Base-by-base conservation (phyloP, 768 basidiomycete genomes). In the Termitomyces heimii region DNA sequence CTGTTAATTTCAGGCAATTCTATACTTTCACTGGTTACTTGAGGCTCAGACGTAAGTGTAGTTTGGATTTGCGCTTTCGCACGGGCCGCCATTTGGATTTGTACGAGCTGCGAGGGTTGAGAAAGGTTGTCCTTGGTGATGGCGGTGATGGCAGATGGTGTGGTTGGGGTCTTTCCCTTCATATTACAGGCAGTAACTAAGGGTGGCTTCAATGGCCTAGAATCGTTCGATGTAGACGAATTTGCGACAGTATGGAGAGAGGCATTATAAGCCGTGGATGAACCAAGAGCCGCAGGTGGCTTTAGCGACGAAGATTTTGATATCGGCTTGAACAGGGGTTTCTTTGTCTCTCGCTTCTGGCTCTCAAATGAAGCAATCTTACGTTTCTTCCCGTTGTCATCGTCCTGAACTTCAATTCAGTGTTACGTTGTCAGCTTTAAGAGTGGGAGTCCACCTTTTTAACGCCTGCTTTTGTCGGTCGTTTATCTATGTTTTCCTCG, bases 1-100 rank as follows among this genome's bases (percentile, higher is more conserved):
- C 91, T 94, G 65, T 94, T 89, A 66, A 97, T 94, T 46, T 98
- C 96, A 0, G 96, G 95, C 18, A 99, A 77, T 65, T 94, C 94
- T 63, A 95, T 92, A 67, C 80, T 85, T 75, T 94, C 89, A 67
- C 85, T 89, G 18, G 85, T 72, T 55, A 86, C 69, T 3, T 73
- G 68, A 10, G 83, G 80, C 39, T 73, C 70, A 2, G 67, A 66
- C 37, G 72, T 67, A 37, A 74, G 71, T 14, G 82, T 79, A 26
- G 86, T 85, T 57, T 84, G 78, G 54, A 88, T 72, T 61, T 88
- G 84, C 29, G 86, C 81, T 66, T 85, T 84, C 24, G 82, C 82
- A 28, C 85, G 82, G 42, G 83, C 84, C n/a, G 83, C 81, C 86
- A 87, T 87, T 65, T 86, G 85, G 3, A 74, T 77, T 60, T 88